A percentile compares a stretch with the other conserved stretches of the same genome.
Evolutionary conservation across 768 basidiomycete genomes (phyloP).

Genomic region (Coprinopsis sp.): DNA sequence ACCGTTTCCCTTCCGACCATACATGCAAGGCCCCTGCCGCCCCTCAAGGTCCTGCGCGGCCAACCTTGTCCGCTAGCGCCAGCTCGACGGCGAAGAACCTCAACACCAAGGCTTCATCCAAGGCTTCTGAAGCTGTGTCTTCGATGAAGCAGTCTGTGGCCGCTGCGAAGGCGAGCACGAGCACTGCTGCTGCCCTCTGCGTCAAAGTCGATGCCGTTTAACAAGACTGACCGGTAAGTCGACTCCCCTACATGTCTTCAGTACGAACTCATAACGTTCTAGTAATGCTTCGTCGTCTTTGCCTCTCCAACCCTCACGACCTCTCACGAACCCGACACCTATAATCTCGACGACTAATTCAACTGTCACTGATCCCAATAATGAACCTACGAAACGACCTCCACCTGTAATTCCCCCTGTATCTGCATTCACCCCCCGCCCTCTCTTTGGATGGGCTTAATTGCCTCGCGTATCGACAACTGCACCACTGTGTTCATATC

Average conservation of each 20-base stretch:
- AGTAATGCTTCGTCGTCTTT: constrained; percentile 34
- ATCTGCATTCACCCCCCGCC: constrained; percentile 52
- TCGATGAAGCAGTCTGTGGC: constrained; percentile 26
- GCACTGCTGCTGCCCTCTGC: constrained; percentile 14
- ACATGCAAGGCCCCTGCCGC: constrained; percentile 36
- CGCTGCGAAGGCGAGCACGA: constrained; percentile 18
- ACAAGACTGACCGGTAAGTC: constrained; percentile 64
- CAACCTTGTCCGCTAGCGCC: constrained; percentile 23
- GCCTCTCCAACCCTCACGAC: constrained; percentile 11
- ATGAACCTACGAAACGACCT: constrained; percentile 31
- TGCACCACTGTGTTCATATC: constrained; percentile 19
- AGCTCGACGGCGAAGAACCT: constrained; percentile 38
- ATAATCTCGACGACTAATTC: constrained; percentile 8
- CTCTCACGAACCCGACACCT: constrained; percentile 11
- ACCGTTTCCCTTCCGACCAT: constrained; percentile 78
- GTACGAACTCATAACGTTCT: constrained; percentile 64
- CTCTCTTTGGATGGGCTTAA: constrained; percentile 67
- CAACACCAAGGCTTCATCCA: constrained; percentile 34
- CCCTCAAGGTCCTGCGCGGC: constrained; percentile 12
- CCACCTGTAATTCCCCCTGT: constrained; percentile 32
- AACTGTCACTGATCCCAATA: constrained; percentile 13
- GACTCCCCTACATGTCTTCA: constrained; percentile 20
- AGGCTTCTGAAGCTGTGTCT: constrained; percentile 16
- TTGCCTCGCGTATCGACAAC: constrained; percentile 7
- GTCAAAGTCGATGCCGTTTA: constrained; percentile 36